Conservation (phyloP, 2,329 filamentous ascomycete species). For the Aspergillus arachidicola region DNA sequence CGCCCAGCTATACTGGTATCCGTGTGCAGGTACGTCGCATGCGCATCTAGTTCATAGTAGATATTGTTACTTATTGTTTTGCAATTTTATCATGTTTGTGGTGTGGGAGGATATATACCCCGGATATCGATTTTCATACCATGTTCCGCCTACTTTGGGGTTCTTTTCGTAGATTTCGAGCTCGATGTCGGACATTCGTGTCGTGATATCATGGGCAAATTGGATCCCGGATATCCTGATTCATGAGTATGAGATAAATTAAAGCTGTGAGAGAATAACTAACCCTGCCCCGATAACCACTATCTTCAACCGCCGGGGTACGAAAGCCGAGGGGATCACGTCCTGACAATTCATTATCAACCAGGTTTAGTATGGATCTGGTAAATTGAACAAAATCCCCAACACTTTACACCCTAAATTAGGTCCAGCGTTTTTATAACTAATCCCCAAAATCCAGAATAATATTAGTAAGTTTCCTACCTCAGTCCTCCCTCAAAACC, state of each 20-base stretch:
- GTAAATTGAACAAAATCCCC: neutral
- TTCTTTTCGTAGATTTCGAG: conserved; percentile 2
- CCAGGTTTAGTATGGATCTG: neutral
- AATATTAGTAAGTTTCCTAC: neutral
- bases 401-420: neutral
- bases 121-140: conserved; percentile 2
- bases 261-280: neutral
- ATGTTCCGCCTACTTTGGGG: conserved; percentile 1
- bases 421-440: too few relatives aligned
- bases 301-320: neutral
- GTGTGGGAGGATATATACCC: neutral
- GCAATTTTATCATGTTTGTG: too few relatives aligned
- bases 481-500: neutral
- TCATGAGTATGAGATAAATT: too few relatives aligned
- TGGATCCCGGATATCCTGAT: neutral
- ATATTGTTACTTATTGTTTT: neutral
- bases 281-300: conserved; percentile 1
- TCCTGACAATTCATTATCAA: neutral
- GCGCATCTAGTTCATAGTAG: neutral
- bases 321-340: neutral
- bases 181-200: neutral
- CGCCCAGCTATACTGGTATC: conserved; percentile 11
- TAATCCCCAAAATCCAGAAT: neutral
- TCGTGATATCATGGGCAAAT: neutral
- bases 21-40: conserved; percentile 14